phyloP scores from a whole-genome alignment of 176 grass and related monocot genomes.

The Bolboschoenus planiculmis region DNA sequence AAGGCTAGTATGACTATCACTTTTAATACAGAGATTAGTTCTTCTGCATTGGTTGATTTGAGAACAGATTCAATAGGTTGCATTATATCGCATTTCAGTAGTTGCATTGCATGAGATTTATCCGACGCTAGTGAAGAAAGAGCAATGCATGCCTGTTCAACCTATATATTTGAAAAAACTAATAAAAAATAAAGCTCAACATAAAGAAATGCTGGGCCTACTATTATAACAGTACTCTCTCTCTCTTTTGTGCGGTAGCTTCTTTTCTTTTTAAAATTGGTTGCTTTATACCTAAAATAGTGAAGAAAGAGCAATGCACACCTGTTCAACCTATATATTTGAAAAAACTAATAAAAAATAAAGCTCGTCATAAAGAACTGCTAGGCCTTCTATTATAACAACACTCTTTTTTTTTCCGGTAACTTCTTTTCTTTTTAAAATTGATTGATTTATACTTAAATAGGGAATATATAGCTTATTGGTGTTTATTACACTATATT shows the following conservation, averaged over 20 bases:
- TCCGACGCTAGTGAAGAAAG: constrained; percentile 83
- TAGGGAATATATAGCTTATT: background rate
- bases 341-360: background rate
- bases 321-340: constrained; percentile 67
- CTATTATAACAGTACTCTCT: background rate
- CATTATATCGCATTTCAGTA: constrained; percentile 97
- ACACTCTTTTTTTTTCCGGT: too few relatives aligned
- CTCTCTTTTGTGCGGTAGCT: background rate
- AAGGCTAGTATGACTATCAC: constrained; percentile 89
- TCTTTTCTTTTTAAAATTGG: background rate
- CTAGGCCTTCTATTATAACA: background rate
- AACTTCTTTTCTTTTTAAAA: background rate
- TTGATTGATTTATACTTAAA: background rate
- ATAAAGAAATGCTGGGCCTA: background rate
- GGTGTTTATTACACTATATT: background rate
- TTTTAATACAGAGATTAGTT: constrained; percentile 86
- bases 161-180: constrained; percentile 19
- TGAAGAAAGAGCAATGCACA: constrained; percentile 73
- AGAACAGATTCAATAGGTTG: constrained; percentile 90
- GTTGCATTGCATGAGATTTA: constrained; percentile 77
- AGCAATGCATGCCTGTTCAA: constrained; percentile 93
- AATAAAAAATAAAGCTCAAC: background rate
- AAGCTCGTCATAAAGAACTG: background rate
- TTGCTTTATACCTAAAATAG: background rate
- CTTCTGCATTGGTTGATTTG: constrained; percentile 75